Base-by-base conservation (phyloP, 2,329 filamentous ascomycete genomes). In the Aspergillus neoniger region DNA sequence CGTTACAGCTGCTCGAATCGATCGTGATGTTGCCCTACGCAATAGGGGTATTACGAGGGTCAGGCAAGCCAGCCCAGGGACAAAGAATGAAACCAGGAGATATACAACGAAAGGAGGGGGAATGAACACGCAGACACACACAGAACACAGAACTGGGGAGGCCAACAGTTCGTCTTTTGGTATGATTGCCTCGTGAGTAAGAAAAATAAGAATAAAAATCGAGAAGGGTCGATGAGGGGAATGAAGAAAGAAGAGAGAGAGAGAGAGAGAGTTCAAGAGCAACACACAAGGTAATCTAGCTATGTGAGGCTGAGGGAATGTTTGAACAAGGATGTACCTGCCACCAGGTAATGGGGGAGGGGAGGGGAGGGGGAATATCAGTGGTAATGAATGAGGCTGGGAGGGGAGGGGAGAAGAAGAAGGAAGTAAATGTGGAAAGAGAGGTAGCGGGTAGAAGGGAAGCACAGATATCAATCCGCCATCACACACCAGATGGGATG, bases 11-110 rank as follows among this genome's bases (percentile, higher is more conserved):
- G 56, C 52, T 59, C 57, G 60, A 60, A 53, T 59, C 14, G 52
- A 60, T 39, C 56, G 52, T 49, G 49, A 62, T 30, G 56, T 54
- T 57, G 43, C 63, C 65, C 63, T 67, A 67, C 65, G 63, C 63
- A 62, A 63, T 62, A 60, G 62, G 60, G 57, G 59, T 59, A 61
- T 67, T 66, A 66, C 63, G 63, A 61, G 56, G 58, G 60, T 32
- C 51, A 55, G 47, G 38, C n/a, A 41, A 19, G 19, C 44, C 55
- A 55, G 54, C 32, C 47, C 48, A 53, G 53, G 55, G 48, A 58
- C 38, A 50, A 38, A 21, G 32, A 53, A 51, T 19, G 12, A 23
- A 30, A 48, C 17, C 32, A 39, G 51, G 47, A 48, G 48, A 23
- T 60, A 61, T 64, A 64, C 62, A 64, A 50, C 36, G 30, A 32